Base-by-base conservation (phyloP, 768 basidiomycete genomes). In the Amanita rubescens region DNA sequence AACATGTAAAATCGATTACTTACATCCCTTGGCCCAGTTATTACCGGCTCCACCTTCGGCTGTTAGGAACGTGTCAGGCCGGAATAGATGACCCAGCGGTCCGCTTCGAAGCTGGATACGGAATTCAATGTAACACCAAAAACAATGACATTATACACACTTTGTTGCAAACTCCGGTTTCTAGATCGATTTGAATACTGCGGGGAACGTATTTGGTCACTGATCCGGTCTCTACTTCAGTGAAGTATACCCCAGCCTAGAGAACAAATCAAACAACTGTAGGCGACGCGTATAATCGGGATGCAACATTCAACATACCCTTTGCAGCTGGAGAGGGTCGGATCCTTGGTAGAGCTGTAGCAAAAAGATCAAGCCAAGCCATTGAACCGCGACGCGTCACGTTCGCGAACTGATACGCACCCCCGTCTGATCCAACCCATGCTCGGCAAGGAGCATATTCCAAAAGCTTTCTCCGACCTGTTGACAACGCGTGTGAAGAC, bases 11-110 rank as follows among this genome's bases (percentile, higher is more conserved):
- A 22, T 22, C 44, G n/a, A 38, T 34, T 38, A 73, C 85, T 70
- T 60, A 90, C 89, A 90, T 77, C 90, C 91, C 71, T 96, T 95
- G 14, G 92, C 93, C 89, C 91, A 96, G 58, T 94, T 95, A 62
- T 97, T 96, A 15, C 93, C 94, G 0, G 93, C 79, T n/a, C 78
- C 77, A 1, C 69, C 67, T 38, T 77, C 70, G 1, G 82, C 77
- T 34, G 80, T 78, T 44, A 94, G 65, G 64, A 79, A 95, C 1
- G 90, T 95, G 64, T 94, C 92, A 2, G 94, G 94, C 46, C 85
- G 80, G 71, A 94, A 96, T 5, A 98, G 75, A 7, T 64, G 60
- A 2, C 93, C 93, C 35, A 89, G 69, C 2, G 77, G 68, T 10
- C 91, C 88, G 24, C 81, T 75, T 44, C 51, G 51, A 43, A 52